Evolutionary conservation across 2,329 filamentous ascomycete genomes (phyloP).

Genomic region (Clonostachys rosea): DNA sequence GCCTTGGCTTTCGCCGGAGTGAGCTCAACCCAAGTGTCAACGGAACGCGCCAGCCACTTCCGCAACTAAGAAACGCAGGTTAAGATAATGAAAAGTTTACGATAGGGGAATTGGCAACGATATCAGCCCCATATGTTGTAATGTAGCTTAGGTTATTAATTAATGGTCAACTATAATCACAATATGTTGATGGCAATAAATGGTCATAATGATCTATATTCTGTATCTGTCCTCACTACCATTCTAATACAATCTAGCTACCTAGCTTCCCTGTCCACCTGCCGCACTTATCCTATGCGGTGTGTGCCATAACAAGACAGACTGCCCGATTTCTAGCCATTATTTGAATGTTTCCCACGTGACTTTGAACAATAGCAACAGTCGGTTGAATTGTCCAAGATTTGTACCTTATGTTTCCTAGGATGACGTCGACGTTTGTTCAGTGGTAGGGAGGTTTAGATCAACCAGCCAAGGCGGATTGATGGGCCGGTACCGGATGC

Average conservation of each 20-base stretch:
- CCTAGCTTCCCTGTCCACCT: background rate
- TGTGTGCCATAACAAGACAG: background rate
- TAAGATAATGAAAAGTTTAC: background rate
- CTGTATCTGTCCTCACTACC: background rate
- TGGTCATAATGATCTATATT: too few relatives aligned
- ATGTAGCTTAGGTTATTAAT: background rate
- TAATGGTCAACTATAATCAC: too few relatives aligned
- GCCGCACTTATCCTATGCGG: background rate
- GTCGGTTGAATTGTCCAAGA: too few relatives aligned
- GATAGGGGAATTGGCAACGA: conserved; percentile 9
- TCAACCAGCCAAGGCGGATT: conserved; percentile 51
- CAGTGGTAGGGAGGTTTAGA: conserved; percentile 27
- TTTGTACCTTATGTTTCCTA: too few relatives aligned
- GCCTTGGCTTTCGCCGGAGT: background rate
- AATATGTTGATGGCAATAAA: too few relatives aligned
- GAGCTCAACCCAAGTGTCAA: background rate
- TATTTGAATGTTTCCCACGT: too few relatives aligned
- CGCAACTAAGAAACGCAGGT: background rate
- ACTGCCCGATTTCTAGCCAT: too few relatives aligned
- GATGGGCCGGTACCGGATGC: conserved; percentile 27
- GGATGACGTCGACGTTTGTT: too few relatives aligned
- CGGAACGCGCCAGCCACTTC: background rate
- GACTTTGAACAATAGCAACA: too few relatives aligned
- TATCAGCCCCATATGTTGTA: background rate
- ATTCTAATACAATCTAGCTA: background rate